phyloP scores from a whole-genome alignment of 768 basidiomycete species.

The Polyporus arcularius region DNA sequence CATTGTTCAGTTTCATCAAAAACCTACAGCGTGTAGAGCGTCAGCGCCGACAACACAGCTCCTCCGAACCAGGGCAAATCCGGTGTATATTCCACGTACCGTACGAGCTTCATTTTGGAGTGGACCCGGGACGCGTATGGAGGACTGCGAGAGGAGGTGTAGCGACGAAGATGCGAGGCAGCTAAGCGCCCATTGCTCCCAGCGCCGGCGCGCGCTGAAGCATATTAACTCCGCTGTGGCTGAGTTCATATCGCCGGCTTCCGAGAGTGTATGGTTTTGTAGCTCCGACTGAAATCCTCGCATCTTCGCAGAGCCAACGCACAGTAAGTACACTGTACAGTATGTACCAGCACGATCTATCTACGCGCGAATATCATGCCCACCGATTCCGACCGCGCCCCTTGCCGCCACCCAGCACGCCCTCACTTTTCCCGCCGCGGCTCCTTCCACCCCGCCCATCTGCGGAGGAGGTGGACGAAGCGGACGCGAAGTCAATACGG shows the following conservation, averaged over 20 bases:
- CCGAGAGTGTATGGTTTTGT: too few relatives aligned
- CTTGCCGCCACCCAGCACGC: conserved; percentile 15
- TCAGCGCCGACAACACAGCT: too few relatives aligned
- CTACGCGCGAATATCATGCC: conserved; percentile 4
- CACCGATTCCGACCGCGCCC: conserved; percentile 13
- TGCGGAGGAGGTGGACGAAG: conserved; percentile 6
- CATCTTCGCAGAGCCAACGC: too few relatives aligned
- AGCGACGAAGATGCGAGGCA: too few relatives aligned
- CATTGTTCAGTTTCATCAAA: conserved; percentile 99
- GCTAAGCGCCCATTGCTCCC: too few relatives aligned
- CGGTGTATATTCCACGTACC: conserved; percentile 41
- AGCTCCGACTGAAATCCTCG: too few relatives aligned
- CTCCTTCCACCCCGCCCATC: background rate
- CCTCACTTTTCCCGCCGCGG: background rate
- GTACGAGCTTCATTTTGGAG: conserved; percentile 78
- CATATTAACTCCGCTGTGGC: too few relatives aligned
- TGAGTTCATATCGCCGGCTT: too few relatives aligned
- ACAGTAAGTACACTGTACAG: too few relatives aligned
- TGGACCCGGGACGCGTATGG: background rate
- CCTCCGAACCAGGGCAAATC: background rate
- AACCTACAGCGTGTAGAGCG: conserved; percentile 53
- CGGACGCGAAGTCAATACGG: conserved; percentile 44
- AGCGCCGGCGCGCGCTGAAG: too few relatives aligned
- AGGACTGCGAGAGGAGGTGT: too few relatives aligned
- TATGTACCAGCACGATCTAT: too few relatives aligned